Base-by-base conservation (phyloP, 371 early-diverging fungal genomes). In the Neoconidiobolus thromboides region DNA sequence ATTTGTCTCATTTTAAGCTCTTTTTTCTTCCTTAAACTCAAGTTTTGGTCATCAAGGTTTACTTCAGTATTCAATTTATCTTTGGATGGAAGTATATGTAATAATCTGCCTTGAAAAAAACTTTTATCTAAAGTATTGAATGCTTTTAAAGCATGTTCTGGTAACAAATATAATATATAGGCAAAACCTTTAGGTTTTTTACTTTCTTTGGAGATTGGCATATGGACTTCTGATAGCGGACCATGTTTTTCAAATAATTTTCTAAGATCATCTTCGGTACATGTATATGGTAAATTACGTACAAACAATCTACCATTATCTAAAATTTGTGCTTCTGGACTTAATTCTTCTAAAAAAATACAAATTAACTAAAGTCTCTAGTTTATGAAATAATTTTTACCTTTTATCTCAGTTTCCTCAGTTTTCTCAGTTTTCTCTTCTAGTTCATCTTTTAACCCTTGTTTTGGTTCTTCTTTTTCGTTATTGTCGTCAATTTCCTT, bases 291-390 rank as follows among this genome's bases (percentile, higher is more conserved):
- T 39, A 97, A 74, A 67, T 96, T 96, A 60, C 87, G 81, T 49
- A 96, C 80, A 75, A 90, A 93, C 44, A 97, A 73, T 26, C 98
- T 83, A 1, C 95, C 96, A 2, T 94, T 94, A 54, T 97, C 93
- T 2, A 79, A 75, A 69, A 97, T 95, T 39, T 80, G 69, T 7
- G 82, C 82, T 63, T 70, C 69, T 42, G 79, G 69, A 47, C 70
- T 62, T 3, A 57, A 60, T 43, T 76, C 71, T 26, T 26, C 26
- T 26, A 26, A 26, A 26, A 26, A 26, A 26, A 26, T 26, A 26
- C 26, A 26, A 26, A 26, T 26, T 26, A 26, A 26, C 26, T 26
- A 26, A 26, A 26, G 26, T 26, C 26, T 26, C 26, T 26, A 26
- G 26, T 26, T 26, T 49, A n/a, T 26, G 26, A 3, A 48, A 38